Evolutionary conservation across 495 filamentous ascomycete species (phyloP).

Genomic region (Paragyromitra xinjiangensis): DNA sequence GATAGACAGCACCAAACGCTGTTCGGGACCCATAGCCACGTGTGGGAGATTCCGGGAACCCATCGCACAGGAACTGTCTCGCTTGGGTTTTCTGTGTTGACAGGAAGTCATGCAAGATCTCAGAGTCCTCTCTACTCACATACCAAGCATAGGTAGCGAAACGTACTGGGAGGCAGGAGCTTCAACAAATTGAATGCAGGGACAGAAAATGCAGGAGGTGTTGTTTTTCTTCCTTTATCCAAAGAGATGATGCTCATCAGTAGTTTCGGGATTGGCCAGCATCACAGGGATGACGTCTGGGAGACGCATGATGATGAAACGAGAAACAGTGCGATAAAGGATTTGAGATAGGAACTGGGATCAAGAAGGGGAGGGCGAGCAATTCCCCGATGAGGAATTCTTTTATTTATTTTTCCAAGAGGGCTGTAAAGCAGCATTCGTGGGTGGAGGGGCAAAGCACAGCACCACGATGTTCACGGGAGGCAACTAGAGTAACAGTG

Average conservation of each 20-base stretch:
- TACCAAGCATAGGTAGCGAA: conserved; percentile 31
- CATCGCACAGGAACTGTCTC: conserved; percentile 47
- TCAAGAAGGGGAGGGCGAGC: conserved; percentile 31
- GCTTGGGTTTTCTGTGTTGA: conserved; percentile 48
- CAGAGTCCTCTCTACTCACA: conserved; percentile 27
- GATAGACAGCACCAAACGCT: conserved; percentile 26
- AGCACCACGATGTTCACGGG: conserved; percentile 43
- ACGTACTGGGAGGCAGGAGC: conserved; percentile 22
- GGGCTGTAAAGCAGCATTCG: conserved; percentile 34
- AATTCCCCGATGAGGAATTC: conserved; percentile 33
- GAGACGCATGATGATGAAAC: conserved; percentile 48
- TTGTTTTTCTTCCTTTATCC: conserved; percentile 41
- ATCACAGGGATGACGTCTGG: conserved; percentile 39
- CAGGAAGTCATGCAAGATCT: conserved; percentile 44
- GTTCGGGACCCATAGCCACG: conserved; percentile 45
- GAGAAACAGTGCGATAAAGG: conserved; percentile 43
- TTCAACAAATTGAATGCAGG: conserved; percentile 46
- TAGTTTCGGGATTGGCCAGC: conserved; percentile 37
- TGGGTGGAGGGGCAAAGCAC: conserved; percentile 38
- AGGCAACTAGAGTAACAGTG: conserved; percentile 27
- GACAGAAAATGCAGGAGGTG: conserved; percentile 40
- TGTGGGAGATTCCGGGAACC: conserved; percentile 42
- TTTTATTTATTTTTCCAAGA: conserved; percentile 46
- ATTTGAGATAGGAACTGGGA: conserved; percentile 42
- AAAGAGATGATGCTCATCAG: conserved; percentile 41